Percentiles rank a stretch among this genome's conserved stretches.
These are phyloP conservation scores for Scenedesmus sp. DNA, from an alignment of 163 green algal genomes.

Conservation along the genomic window DNA sequence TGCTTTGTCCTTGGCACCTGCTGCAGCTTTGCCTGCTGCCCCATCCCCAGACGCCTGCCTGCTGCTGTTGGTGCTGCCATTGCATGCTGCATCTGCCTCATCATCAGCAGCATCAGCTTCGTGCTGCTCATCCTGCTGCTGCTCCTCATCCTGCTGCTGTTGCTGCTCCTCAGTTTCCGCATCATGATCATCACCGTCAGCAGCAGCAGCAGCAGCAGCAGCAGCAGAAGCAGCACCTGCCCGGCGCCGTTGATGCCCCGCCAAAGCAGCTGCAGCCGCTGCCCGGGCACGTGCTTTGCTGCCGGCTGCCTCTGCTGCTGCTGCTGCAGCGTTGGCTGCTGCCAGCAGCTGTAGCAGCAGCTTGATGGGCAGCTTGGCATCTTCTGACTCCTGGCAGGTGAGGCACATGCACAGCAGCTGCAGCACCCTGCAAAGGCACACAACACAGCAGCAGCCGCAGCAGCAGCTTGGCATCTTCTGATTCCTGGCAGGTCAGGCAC, in stretches of 20 bases:
- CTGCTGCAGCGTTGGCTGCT: not conserved
- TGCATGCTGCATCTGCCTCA: not conserved
- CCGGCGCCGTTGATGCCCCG: not conserved
- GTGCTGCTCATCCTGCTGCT: not conserved
- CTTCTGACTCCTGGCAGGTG: conserved; percentile 29
- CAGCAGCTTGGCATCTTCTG: not conserved
- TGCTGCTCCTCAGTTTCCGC: conserved; percentile 17
- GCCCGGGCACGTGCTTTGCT: not conserved
- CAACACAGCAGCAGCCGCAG: not conserved
- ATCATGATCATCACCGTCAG: not conserved
- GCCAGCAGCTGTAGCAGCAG: conserved; percentile 41
- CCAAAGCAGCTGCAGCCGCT: not conserved
- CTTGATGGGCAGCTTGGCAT: conserved; percentile 31
- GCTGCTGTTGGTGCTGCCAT: not conserved
- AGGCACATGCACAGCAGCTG: conserved; percentile 24
- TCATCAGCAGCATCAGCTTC: not conserved
- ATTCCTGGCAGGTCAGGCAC: conserved; percentile 18
- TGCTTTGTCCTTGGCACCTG: not conserved
- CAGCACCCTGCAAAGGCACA: not conserved
- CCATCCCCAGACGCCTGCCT: not conserved
- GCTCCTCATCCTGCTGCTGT: not conserved
- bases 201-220: not conserved
- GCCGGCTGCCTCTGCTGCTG: not conserved
- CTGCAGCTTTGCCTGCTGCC: not conserved
- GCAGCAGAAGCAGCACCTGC: not conserved